A percentile compares a stretch with the other conserved stretches of the same genome.
Conservation (phyloP, 2,329 filamentous ascomycete species). For the Apiospora koreana region DNA sequence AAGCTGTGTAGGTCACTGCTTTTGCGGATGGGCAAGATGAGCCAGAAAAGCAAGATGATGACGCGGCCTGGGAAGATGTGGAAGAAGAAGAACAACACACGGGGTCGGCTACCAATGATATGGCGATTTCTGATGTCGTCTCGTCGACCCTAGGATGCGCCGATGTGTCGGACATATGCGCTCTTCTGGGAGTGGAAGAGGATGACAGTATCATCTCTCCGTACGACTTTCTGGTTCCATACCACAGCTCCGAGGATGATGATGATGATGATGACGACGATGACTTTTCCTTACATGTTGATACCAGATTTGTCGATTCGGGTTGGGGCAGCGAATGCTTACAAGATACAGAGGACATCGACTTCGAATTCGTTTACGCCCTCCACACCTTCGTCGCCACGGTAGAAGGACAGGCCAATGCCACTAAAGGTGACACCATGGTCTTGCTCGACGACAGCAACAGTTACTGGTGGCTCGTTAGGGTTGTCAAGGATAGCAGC, state of each 20-base stretch:
- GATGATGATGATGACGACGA: slow-evolving; percentile 57
- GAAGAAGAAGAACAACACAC: slow-evolving; percentile 3
- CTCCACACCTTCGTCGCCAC: slow-evolving; percentile 97
- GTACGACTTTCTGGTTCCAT: slow-evolving; percentile 42
- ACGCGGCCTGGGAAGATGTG: slow-evolving; percentile 17
- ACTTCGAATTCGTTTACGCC: slow-evolving; percentile 99
- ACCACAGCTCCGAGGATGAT: slow-evolving; percentile 48
- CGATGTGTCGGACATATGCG: slow-evolving; percentile 18
- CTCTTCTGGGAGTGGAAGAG: neutral
- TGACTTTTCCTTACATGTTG: slow-evolving; percentile 51
- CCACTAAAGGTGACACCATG: slow-evolving; percentile 98
- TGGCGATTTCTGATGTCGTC: neutral
- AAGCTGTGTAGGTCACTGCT: slow-evolving; percentile 16
- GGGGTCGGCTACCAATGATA: slow-evolving; percentile 11
- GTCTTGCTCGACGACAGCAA: slow-evolving; percentile 97
- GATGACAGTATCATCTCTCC: slow-evolving; percentile 31
- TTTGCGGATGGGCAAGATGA: slow-evolving; percentile 22
- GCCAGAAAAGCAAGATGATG: slow-evolving; percentile 29
- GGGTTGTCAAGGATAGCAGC: slow-evolving; percentile 95
- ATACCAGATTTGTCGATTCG: slow-evolving; percentile 67
- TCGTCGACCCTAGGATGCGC: neutral
- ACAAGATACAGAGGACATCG: slow-evolving; percentile 95
- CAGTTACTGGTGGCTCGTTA: slow-evolving; percentile 99
- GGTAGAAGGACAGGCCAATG: slow-evolving; percentile 97
- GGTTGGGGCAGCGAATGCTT: slow-evolving; percentile 82